These are phyloP conservation scores for Cordia subcordata DNA, from an alignment of 257 asterid genomes.

Conservation along the genomic window DNA sequence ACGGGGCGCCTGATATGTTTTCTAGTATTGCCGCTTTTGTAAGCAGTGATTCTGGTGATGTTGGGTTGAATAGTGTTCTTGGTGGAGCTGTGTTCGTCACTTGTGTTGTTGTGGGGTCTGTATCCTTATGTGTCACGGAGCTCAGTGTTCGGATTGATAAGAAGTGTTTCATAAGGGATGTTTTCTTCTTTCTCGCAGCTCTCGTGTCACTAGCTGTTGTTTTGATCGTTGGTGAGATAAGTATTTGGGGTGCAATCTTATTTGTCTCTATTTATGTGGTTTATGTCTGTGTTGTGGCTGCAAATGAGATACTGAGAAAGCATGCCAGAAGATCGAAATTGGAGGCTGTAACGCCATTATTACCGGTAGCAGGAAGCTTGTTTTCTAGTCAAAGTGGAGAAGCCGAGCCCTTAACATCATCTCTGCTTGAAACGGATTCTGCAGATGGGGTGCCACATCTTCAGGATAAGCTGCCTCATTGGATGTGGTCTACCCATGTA, in stretches of 20 bases:
- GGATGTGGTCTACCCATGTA: constrained; percentile 60
- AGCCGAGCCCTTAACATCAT: constrained; percentile 11
- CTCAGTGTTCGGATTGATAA: constrained; percentile 52
- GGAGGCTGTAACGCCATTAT: constrained; percentile 29
- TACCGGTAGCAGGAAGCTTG: constrained; percentile 31
- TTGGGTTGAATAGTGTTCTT: constrained; percentile 73
- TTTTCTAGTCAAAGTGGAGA: constrained; percentile 18
- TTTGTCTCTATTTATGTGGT: constrained; percentile 54
- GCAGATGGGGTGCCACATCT: constrained; percentile 32
- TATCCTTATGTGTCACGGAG: constrained; percentile 47
- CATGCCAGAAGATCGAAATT: constrained; percentile 23
- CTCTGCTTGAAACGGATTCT: constrained; percentile 24
- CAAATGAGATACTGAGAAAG: constrained; percentile 40
- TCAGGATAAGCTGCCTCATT: constrained; percentile 42
- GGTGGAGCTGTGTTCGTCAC: constrained; percentile 89
- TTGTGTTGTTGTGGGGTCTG: constrained; percentile 66
- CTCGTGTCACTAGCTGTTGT: constrained; percentile 36
- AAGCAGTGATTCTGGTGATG: constrained; percentile 61
- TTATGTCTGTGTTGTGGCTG: constrained; percentile 54
- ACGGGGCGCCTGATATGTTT: constrained; percentile 90
- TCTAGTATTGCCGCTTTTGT: constrained; percentile 75
- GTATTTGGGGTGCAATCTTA: constrained; percentile 47
- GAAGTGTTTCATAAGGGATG: constrained; percentile 69
- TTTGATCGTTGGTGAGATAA: constrained; percentile 54
- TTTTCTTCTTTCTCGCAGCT: constrained; percentile 49